These are phyloP conservation scores for Podosphaera xanthii DNA, from an alignment of 2,329 filamentous ascomycete genomes.

Conservation along the genomic window DNA sequence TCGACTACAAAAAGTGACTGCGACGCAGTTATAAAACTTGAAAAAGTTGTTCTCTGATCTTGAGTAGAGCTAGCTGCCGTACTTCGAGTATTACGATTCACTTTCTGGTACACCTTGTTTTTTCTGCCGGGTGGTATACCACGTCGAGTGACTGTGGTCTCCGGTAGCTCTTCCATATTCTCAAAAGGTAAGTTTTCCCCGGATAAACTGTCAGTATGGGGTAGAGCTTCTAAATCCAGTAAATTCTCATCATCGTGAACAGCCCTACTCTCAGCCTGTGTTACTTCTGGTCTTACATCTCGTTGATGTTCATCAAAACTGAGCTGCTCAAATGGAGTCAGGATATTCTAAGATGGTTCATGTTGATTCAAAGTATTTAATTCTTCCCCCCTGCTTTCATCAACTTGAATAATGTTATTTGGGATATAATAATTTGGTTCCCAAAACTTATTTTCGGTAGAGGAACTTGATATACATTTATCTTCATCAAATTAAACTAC, in stretches of 20 bases:
- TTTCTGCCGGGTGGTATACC: neutral
- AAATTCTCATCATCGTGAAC: neutral
- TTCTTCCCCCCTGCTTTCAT: neutral
- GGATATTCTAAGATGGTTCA: neutral
- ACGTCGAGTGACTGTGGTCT: neutral
- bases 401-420: neutral
- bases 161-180: neutral
- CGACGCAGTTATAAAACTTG: neutral
- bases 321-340: constrained; percentile 1
- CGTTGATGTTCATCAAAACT: constrained; percentile 1
- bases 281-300: neutral
- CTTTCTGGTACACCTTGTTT: constrained; percentile 1
- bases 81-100: neutral
- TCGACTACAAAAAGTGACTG: neutral
- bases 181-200: neutral
- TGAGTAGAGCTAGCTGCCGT: neutral
- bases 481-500: neutral
- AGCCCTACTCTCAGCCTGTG: neutral
- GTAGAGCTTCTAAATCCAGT: too few species aligned
- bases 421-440: too few species aligned
- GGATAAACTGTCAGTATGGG: too few species aligned
- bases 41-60: neutral
- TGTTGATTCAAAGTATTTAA: neutral
- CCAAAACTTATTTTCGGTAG: too few species aligned
- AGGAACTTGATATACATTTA: neutral